phyloP scores from a whole-genome alignment of 495 filamentous ascomycete species.

The Penicillium silybi region DNA sequence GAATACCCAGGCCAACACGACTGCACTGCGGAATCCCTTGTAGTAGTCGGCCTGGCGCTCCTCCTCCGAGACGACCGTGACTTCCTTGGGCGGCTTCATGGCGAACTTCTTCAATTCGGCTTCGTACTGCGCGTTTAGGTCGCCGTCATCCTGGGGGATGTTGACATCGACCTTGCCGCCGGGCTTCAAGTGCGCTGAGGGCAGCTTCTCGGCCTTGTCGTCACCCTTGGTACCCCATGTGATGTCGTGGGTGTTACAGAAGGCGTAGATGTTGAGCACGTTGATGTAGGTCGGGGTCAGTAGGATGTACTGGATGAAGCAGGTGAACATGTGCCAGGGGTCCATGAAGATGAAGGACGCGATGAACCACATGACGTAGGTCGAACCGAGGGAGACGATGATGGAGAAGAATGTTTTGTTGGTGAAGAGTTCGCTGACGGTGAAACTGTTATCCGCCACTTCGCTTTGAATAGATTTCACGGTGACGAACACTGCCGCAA shows the following conservation, averaged over 20 bases:
- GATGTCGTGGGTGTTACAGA: slow-evolving; percentile 97
- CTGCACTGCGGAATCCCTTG: slow-evolving; percentile 85
- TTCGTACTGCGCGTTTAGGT: slow-evolving; percentile 93
- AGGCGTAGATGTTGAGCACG: slow-evolving; percentile 95
- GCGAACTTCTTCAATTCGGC: slow-evolving; percentile 73
- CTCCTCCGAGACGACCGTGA: slow-evolving; percentile 52
- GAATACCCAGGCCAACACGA: slow-evolving; percentile 95
- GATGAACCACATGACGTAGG: slow-evolving; percentile 90
- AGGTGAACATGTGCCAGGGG: slow-evolving; percentile 98
- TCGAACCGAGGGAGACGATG: slow-evolving; percentile 85
- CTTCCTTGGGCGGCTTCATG: slow-evolving; percentile 65
- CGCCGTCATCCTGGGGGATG: slow-evolving; percentile 79
- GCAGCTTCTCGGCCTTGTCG: slow-evolving; percentile 80
- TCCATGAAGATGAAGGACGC: slow-evolving; percentile 95
- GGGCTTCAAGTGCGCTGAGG: slow-evolving; percentile 74
- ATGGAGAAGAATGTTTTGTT: slow-evolving; percentile 91
- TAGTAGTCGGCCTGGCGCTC: slow-evolving; percentile 98
- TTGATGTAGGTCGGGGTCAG: slow-evolving; percentile 95
- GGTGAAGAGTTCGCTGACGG: slow-evolving; percentile 66
- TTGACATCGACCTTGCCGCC: slow-evolving; percentile 93
- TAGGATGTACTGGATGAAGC: slow-evolving; percentile 92
- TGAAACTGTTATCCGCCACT: slow-evolving; percentile 54
- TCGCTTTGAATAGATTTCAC: slow-evolving; percentile 76
- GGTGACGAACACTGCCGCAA: slow-evolving; percentile 93
- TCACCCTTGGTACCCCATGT: slow-evolving; percentile 97